Conservation (phyloP, 371 early-diverging fungal species). For the Syncephalis plumigaleata region DNA sequence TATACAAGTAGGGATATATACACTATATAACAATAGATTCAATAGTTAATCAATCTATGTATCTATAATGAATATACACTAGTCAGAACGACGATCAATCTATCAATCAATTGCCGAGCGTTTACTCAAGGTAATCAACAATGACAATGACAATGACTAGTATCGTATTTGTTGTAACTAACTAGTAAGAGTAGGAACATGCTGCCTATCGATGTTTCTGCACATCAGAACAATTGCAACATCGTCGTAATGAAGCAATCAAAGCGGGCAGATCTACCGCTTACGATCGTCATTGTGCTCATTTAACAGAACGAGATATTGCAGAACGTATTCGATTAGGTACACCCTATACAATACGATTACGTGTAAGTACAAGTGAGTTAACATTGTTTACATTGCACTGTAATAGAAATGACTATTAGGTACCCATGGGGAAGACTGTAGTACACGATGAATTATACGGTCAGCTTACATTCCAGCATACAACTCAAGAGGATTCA, state of each 20-base stretch:
- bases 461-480: conserved; percentile 47
- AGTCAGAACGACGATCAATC: conserved; percentile 58
- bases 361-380: conserved; percentile 28
- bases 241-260: conserved; percentile 30
- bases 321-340: conserved; percentile 28
- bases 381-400: neutral
- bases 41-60: neutral
- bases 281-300: conserved; percentile 72
- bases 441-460: conserved; percentile 57
- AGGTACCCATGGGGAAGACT: conserved; percentile 42
- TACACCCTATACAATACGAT: conserved; percentile 47
- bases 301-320: conserved; percentile 38
- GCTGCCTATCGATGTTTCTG: conserved; percentile 87
- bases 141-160: neutral
- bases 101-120: conserved; percentile 47
- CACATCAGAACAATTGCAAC: conserved; percentile 44
- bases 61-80: no score
- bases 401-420: no score
- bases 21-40: neutral
- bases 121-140: conserved; percentile 31
- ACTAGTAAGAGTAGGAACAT: conserved; percentile 23
- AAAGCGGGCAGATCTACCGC: conserved; percentile 36
- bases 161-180: neutral
- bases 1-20: conserved; percentile 27
- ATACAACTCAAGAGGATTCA: conserved; percentile 67